phyloP scores from a whole-genome alignment of 192 early-diverging fungal species.

The Glomus cerebriforme region DNA sequence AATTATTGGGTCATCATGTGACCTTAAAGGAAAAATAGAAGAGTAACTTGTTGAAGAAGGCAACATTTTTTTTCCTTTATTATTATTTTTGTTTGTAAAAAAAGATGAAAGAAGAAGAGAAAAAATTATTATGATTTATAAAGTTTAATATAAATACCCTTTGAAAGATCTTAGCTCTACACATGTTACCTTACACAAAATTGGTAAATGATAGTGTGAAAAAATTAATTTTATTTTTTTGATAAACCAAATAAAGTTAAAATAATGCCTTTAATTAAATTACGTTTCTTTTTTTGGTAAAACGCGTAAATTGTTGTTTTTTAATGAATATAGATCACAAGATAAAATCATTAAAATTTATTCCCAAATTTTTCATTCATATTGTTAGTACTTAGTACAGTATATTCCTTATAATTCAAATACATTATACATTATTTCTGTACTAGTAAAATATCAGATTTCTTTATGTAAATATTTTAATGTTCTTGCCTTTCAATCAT shows the following conservation, averaged over 20 bases:
- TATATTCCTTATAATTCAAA: no score
- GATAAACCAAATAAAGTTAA: not conserved
- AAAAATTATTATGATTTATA: not conserved
- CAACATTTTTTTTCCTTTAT: not conserved
- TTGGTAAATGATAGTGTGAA: no score
- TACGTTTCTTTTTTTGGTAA: not conserved
- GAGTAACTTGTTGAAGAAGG: not conserved
- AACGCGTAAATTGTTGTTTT: not conserved
- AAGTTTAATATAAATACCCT: not conserved
- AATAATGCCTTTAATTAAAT: not conserved
- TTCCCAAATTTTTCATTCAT: no score
- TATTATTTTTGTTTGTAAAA: not conserved
- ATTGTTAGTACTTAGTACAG: no score
- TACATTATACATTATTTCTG: no score
- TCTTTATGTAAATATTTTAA: no score
- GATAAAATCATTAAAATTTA: no score
- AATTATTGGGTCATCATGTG: not conserved
- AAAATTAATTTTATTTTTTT: not conserved
- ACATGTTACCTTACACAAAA: no score
- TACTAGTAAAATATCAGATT: no score
- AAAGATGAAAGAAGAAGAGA: not conserved
- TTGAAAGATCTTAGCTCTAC: no score
- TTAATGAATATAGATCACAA: no score
- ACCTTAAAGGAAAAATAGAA: not conserved
- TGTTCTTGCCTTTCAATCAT: not conserved